Conservation (phyloP, 2,329 filamentous ascomycete species). For the Hirsutella minnesotensis region DNA sequence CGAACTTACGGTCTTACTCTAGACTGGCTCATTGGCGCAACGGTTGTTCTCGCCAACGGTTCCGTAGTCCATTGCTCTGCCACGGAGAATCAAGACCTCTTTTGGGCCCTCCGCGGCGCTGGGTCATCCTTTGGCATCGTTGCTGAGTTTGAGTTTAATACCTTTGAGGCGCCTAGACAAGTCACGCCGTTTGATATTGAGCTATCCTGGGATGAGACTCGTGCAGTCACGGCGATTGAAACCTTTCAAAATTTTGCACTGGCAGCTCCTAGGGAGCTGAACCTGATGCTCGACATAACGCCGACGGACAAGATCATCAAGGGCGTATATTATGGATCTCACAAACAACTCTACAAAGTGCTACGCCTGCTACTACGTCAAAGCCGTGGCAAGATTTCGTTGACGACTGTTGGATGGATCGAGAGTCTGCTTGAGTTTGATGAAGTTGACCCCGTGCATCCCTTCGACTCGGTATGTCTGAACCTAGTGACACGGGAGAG, state of each 20-base stretch:
- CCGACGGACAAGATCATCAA: conserved; percentile 8
- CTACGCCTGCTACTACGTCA: not conserved
- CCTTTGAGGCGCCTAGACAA: conserved; percentile 11
- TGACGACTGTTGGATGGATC: conserved; percentile 13
- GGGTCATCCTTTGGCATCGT: conserved; percentile 32
- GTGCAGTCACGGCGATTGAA: conserved; percentile 10
- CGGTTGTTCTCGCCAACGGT: conserved; percentile 27
- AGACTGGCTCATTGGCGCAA: conserved; percentile 26
- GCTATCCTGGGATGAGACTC: not conserved
- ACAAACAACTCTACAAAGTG: not conserved
- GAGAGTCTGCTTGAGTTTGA: conserved; percentile 12
- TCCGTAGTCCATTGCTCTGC: conserved; percentile 24
- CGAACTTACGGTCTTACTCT: conserved; percentile 38
- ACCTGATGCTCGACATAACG: conserved; percentile 15
- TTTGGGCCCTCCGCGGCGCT: conserved; percentile 36
- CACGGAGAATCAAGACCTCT: conserved; percentile 28
- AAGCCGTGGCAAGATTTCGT: not conserved
- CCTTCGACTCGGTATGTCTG: too few species aligned
- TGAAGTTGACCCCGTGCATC: conserved; percentile 1
- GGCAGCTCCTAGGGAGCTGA: conserved; percentile 14
- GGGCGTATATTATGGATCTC: conserved; percentile 16
- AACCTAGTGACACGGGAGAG: too few species aligned
- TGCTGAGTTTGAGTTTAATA: conserved; percentile 11
- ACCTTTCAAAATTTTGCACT: conserved; percentile 14
- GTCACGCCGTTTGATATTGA: conserved; percentile 12